These are phyloP conservation scores for Mycena leptocephala DNA, from an alignment of 768 basidiomycete genomes.

Conservation along the genomic window DNA sequence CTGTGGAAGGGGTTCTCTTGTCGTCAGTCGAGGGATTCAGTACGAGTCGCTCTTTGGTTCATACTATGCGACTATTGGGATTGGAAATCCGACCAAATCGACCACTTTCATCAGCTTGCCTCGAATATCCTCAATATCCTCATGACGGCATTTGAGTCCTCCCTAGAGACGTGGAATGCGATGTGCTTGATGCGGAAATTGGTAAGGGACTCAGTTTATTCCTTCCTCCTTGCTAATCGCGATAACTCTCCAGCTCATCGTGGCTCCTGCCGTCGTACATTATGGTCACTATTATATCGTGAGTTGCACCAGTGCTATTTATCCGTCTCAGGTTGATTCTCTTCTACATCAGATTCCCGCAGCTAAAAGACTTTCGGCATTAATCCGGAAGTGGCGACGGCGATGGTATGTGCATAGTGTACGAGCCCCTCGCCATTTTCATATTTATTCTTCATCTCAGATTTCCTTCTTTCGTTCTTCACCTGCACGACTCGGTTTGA, in stretches of 20 bases:
- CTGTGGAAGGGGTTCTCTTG: too few species aligned
- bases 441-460: background rate
- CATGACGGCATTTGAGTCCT: too few species aligned
- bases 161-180: background rate
- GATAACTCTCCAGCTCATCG: background rate
- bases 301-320: background rate
- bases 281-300: background rate
- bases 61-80: too few species aligned
- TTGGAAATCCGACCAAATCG: too few species aligned
- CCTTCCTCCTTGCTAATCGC: background rate
- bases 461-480: background rate
- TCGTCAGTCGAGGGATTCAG: too few species aligned
- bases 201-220: background rate
- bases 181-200: background rate
- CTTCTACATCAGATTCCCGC: background rate
- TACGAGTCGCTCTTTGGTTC: too few species aligned
- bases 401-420: background rate
- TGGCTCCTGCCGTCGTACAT: background rate
- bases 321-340: background rate
- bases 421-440: background rate
- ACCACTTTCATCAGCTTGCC: too few species aligned
- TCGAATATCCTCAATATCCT: too few species aligned
- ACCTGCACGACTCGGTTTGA: too few species aligned
- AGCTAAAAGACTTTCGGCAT: background rate
- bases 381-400: background rate